Evolutionary conservation across 2,329 filamentous ascomycete species (phyloP).

Genomic region (Emericellopsis cladophorae): DNA sequence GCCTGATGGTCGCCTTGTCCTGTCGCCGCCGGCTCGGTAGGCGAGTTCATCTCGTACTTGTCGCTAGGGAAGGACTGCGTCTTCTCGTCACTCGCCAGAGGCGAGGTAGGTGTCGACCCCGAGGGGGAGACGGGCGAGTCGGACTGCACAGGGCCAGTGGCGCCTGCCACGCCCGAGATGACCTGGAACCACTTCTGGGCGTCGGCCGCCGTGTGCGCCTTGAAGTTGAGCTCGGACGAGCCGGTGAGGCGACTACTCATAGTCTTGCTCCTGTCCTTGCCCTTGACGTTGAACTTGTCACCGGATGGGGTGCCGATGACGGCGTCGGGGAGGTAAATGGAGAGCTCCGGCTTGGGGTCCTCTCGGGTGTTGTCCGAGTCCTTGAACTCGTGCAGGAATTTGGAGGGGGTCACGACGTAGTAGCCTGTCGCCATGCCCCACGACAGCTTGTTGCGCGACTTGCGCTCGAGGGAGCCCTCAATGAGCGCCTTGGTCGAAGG

Average conservation of each 20-base stretch:
- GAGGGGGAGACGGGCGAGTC: constrained; percentile 12
- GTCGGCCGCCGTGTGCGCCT: constrained; percentile 68
- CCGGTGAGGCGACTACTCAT: constrained; percentile 73
- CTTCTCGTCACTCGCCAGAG: constrained; percentile 6
- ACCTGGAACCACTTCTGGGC: constrained; percentile 77
- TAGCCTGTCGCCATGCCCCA: constrained; percentile 69
- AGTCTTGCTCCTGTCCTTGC: constrained; percentile 78
- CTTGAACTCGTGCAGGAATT: constrained; percentile 93
- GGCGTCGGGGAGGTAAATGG: constrained; percentile 86
- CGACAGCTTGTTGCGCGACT: constrained; percentile 72
- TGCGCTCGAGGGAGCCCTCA: constrained; percentile 80
- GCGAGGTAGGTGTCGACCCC: constrained; percentile 14
- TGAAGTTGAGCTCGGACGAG: constrained; percentile 71
- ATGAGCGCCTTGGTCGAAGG: constrained; percentile 67
- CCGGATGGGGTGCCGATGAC: constrained; percentile 58
- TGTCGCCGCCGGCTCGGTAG: constrained; percentile 1
- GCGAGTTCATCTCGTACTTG: constrained; percentile 7
- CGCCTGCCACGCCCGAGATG: constrained; percentile 48
- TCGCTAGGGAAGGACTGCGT: constrained; percentile 2
- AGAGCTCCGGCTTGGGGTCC: constrained; percentile 75
- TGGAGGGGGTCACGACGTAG: constrained; percentile 81
- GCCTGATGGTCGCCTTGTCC: constrained; percentile 16
- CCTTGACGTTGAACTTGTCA: constrained; percentile 87
- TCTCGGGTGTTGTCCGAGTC: constrained; percentile 62
- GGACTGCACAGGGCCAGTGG: constrained; percentile 23